These are phyloP conservation scores for Caloboletus inedulis DNA, from an alignment of 1,284 basidiomycete genomes.

Conservation along the genomic window DNA sequence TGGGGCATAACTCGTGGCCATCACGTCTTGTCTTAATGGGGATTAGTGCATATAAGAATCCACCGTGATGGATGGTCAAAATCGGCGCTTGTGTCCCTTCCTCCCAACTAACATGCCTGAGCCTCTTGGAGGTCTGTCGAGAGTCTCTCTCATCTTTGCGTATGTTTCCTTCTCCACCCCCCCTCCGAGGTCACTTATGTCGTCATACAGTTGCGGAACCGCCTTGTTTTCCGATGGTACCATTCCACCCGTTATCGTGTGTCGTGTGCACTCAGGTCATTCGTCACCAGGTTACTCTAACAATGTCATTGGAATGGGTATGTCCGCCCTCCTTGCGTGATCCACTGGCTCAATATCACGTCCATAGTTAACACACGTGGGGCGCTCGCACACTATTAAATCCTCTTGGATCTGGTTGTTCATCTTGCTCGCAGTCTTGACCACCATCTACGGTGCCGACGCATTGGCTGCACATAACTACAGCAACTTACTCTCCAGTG, in stretches of 20 bases:
- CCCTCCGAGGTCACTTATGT: background rate
- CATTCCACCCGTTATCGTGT: background rate
- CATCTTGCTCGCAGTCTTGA: conserved; percentile 48
- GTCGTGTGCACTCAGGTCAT: conserved; percentile 2
- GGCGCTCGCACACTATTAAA: conserved; percentile 22
- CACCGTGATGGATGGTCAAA: background rate
- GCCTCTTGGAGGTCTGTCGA: conserved; percentile 34
- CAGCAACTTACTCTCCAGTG: conserved; percentile 59
- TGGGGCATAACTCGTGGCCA: background rate
- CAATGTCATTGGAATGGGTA: conserved; percentile 71
- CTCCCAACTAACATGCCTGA: conserved; percentile 19
- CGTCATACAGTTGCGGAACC: conserved; percentile 63
- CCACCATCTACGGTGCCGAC: conserved; percentile 58
- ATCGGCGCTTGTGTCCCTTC: background rate
- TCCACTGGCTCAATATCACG: conserved; percentile 3
- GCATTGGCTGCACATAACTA: conserved; percentile 50
- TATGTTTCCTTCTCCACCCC: conserved; percentile 36
- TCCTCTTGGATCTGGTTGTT: background rate
- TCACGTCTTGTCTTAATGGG: background rate
- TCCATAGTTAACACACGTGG: conserved; percentile 50
- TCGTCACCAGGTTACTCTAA: conserved; percentile 70
- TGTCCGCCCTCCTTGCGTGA: conserved; percentile 26
- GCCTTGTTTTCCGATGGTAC: conserved; percentile 86
- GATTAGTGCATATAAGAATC: conserved; percentile 21
- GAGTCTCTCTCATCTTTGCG: conserved; percentile 78